These are phyloP conservation scores for Ogataea ganodermae DNA, from an alignment of 805 yeast genomes.

Conservation along the genomic window DNA sequence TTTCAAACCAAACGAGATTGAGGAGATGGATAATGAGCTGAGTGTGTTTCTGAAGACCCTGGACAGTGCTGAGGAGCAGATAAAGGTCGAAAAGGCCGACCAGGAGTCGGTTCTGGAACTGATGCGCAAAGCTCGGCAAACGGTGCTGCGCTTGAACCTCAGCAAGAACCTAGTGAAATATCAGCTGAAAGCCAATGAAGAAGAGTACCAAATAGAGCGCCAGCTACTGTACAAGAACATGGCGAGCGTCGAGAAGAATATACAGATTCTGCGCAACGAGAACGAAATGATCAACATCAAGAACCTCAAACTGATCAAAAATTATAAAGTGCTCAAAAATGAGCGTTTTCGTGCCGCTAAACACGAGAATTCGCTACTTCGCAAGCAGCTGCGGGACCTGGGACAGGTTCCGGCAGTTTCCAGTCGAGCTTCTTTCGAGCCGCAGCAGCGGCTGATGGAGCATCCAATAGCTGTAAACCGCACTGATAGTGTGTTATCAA, in stretches of 20 bases:
- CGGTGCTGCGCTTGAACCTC: slow-evolving; percentile 34
- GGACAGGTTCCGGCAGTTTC: slow-evolving; percentile 10
- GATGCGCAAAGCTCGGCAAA: slow-evolving; percentile 20
- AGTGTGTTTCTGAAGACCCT: slow-evolving; percentile 12
- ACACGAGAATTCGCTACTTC: slow-evolving; percentile 31
- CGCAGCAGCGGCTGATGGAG: not conserved
- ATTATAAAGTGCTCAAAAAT: slow-evolving; percentile 32
- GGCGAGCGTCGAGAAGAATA: slow-evolving; percentile 30
- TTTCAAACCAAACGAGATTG: slow-evolving; percentile 19
- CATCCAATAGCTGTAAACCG: slow-evolving; percentile 3
- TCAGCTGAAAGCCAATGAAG: slow-evolving; percentile 30
- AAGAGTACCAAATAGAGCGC: slow-evolving; percentile 34
- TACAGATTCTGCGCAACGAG: slow-evolving; percentile 30
- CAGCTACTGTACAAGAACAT: slow-evolving; percentile 32
- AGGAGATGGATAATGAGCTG: slow-evolving; percentile 24
- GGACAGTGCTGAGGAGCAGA: slow-evolving; percentile 6
- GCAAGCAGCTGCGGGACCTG: slow-evolving; percentile 23
- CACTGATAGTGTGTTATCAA: not conserved
- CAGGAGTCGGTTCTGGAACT: slow-evolving; percentile 7
- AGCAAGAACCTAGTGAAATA: slow-evolving; percentile 34
- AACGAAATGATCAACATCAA: slow-evolving; percentile 34
- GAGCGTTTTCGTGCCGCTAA: slow-evolving; percentile 31
- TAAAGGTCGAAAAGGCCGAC: slow-evolving; percentile 4
- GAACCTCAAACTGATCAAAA: slow-evolving; percentile 36
- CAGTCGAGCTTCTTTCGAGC: not conserved